Conservation (phyloP, 108 stramenopile species). For the Cyclotella baltica region DNA sequence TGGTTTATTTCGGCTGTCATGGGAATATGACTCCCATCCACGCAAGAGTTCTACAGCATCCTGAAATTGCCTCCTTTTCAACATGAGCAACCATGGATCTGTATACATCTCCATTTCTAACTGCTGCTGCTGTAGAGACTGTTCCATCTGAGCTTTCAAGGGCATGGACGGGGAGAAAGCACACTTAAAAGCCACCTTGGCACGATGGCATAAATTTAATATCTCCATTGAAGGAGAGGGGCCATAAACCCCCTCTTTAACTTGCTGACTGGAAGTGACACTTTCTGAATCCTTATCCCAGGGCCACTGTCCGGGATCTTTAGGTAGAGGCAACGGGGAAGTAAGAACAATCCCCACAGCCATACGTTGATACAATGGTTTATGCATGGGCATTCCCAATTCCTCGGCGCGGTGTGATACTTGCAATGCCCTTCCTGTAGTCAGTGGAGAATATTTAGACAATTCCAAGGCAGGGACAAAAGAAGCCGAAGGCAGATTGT, state of each 20-base stretch:
- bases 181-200: background rate
- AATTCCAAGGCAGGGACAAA: background rate
- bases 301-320: background rate
- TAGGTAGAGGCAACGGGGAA: background rate
- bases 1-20: background rate
- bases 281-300: conserved; percentile 5
- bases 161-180: conserved; percentile 25
- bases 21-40: conserved; percentile 25
- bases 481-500: background rate
- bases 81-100: conserved; percentile 36
- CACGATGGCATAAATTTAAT: conserved; percentile 28
- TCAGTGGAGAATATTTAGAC: conserved; percentile 30
- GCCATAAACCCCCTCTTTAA: conserved; percentile 15
- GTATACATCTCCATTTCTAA: conserved; percentile 30
- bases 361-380: conserved; percentile 47
- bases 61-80: conserved; percentile 33
- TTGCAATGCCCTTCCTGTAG: conserved; percentile 40
- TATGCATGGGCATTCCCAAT: conserved; percentile 47
- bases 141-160: conserved; percentile 20
- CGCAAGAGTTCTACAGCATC: conserved; percentile 34
- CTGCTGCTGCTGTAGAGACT: conserved; percentile 7
- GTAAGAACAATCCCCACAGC: conserved; percentile 48
- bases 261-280: conserved; percentile 16
- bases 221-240: conserved; percentile 32
- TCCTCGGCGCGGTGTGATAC: conserved; percentile 50